Evolutionary conservation across 2,329 filamentous ascomycete genomes (phyloP), one percentile per base, ranked within the genome.

Genomic region (Emericellopsis cladophorae): DNA sequence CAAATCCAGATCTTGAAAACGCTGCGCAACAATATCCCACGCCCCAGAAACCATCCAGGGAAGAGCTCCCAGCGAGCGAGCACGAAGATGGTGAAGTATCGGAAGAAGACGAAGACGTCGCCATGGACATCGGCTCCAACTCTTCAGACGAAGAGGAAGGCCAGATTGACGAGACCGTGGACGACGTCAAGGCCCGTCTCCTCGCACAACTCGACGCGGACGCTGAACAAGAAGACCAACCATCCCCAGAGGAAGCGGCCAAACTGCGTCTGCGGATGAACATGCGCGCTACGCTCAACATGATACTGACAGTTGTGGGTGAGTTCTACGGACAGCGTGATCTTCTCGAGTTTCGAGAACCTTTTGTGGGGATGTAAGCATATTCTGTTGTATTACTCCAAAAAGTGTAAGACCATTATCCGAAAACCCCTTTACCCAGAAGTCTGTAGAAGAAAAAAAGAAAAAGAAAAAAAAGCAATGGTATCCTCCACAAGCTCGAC

Each of bases 241-340:
- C 57, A 36, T 47, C 46, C 4, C 51, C 53, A 3, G 48, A 51
- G 36, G 52, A 58, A 39, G 48, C 46, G 3, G 50, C 53, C 4
- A 49, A 49, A 43, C 48, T 52, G 31, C 56, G 65, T n/a, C 56
- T 56, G 32, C 62, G 61, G 32, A 59, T 66, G 51, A 76, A 72
- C 55, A 69, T 68, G 65, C 68, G 74, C 23, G 81, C 79, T n/a
- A 88, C 87, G 33, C 68, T 95, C 29, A 89, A 93, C 61, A 94
- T 94, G 86, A 85, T 95, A 40, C 67, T 95, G 49, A 92, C 85
- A 0, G 72, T 95, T 31, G 81, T 84, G 37, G 89, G 87, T 51
- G 88, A 95, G 61, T 78, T 84, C 48, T 96, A 89, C 60, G 88
- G 90, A 2, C 90, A 96, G 61, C 72, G 81, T 48, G 90, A 96